Conservation (phyloP, 768 basidiomycete genomes). For the Serendipita sp. region DNA sequence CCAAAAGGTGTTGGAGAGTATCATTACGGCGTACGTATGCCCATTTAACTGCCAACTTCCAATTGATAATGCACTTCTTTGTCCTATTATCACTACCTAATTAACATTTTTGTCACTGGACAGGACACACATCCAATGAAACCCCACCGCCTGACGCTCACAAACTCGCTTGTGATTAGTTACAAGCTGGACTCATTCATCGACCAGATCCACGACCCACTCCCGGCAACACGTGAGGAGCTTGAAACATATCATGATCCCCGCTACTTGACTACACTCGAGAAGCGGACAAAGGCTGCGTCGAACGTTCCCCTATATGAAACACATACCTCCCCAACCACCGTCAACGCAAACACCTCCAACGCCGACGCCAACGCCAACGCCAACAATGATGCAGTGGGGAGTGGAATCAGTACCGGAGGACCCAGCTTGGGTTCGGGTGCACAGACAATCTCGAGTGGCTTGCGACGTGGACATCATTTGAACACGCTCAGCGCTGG, state of each 20-base stretch:
- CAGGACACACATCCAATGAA: constrained; percentile 99
- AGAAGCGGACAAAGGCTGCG: not conserved
- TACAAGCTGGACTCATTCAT: constrained; percentile 94
- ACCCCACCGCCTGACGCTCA: constrained; percentile 86
- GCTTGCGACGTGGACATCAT: too few species aligned
- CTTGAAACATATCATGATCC: constrained; percentile 79
- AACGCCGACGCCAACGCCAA: too few species aligned
- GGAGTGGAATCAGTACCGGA: too few species aligned
- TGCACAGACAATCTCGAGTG: too few species aligned
- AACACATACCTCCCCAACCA: not conserved
- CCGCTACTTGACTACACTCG: not conserved
- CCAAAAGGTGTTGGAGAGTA: constrained; percentile 86
- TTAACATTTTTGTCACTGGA: constrained; percentile 5
- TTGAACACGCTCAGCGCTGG: too few species aligned
- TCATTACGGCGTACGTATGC: constrained; percentile 74
- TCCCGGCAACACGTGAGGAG: constrained; percentile 76
- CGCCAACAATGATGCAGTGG: not conserved
- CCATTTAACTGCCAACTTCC: not conserved
- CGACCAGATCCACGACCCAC: constrained; percentile 77
- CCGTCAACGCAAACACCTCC: too few species aligned
- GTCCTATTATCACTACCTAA: not conserved
- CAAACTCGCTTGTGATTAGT: constrained; percentile 87
- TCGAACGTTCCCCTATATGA: not conserved
- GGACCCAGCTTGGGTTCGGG: too few species aligned
- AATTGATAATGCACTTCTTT: not conserved